Conservation (phyloP, 148 eudicot genomes). For the Rhododendron ferrugineum region DNA sequence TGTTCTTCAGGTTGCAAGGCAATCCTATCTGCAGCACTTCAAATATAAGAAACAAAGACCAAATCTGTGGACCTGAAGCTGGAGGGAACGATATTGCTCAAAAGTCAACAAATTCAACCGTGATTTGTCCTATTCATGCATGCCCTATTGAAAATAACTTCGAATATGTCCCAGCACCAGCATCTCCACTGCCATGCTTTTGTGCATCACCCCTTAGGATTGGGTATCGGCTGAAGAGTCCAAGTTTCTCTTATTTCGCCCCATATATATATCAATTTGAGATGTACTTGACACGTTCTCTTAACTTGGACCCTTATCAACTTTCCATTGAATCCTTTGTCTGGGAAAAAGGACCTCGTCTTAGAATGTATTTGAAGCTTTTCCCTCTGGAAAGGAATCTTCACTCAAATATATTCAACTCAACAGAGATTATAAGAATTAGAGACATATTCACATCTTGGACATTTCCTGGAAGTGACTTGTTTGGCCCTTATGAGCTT, state of each 20-base stretch:
- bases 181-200: constrained; percentile 50
- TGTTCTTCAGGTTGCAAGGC: constrained; percentile 56
- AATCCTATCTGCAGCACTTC: constrained; percentile 62
- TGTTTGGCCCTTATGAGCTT: constrained; percentile 94
- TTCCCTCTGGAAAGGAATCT: constrained; percentile 38
- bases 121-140: constrained; percentile 40
- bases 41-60: constrained; percentile 28
- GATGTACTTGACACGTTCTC: constrained; percentile 44
- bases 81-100: constrained; percentile 32
- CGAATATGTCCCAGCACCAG: constrained; percentile 63
- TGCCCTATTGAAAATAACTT: constrained; percentile 53
- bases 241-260: constrained; percentile 66
- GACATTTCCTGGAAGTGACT: constrained; percentile 53
- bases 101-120: constrained; percentile 26
- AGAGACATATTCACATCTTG: constrained; percentile 52
- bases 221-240: constrained; percentile 82
- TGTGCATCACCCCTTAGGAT: constrained; percentile 88
- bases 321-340: constrained; percentile 55
- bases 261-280: constrained; percentile 51
- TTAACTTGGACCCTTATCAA: constrained; percentile 50
- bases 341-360: constrained; percentile 89
- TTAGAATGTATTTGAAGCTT: constrained; percentile 73
- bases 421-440: constrained; percentile 55
- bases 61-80: constrained; percentile 49
- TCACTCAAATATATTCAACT: constrained; percentile 34